Evolutionary conservation across 2,329 filamentous ascomycete genomes (phyloP), one percentile per base, ranked within the genome.

Genomic region (Stagonosporopsis cucurbitacearum): DNA sequence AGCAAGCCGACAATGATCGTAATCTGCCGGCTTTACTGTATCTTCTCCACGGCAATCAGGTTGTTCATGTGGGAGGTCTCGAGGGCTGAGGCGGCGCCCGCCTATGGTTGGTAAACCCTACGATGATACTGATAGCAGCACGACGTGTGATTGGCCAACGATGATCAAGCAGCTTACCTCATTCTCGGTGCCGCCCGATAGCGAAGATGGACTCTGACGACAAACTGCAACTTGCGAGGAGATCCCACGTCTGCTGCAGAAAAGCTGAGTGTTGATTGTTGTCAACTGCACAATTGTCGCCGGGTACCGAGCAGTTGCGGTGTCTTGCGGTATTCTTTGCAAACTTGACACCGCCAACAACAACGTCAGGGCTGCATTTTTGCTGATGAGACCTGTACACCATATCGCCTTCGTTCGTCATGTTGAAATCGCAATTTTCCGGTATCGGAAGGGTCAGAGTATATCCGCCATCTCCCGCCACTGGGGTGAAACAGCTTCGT

Each of bases 1-100:
- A 73, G 66, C 54, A 62, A 62, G 67, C 70, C 69, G 69, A 69
- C 42, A 53, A 46, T 58, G 55, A 59, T 68, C 64, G 69, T 69
- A 60, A 60, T 48, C 53, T 63, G 67, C 68, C 68, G 68, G 43
- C 36, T 65, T 50, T 35, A 54, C 55, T 45, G 43, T 62, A 56
- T 49, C 35, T 60, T 67, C 60, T 72, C 62, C 67, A 70, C 64
- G 64, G 64, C 55, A 57, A 28, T 59, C 26, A 50, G 40, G 30
- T 60, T 39, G 53, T 58, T 58, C 46, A 55, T 50, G 58, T 57
- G 58, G 57, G 50, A 58, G 40, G 47, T 66, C 60, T 54, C 45
- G 58, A 58, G 37, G 20, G 45, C 44, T 54, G 56, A 60, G 59
- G 61, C 58, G 57, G 60, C 60, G 58, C 58, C 56, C 58, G 58